phyloP scores from a whole-genome alignment of 495 filamentous ascomycete species.

The Gamarada debralockiae region DNA sequence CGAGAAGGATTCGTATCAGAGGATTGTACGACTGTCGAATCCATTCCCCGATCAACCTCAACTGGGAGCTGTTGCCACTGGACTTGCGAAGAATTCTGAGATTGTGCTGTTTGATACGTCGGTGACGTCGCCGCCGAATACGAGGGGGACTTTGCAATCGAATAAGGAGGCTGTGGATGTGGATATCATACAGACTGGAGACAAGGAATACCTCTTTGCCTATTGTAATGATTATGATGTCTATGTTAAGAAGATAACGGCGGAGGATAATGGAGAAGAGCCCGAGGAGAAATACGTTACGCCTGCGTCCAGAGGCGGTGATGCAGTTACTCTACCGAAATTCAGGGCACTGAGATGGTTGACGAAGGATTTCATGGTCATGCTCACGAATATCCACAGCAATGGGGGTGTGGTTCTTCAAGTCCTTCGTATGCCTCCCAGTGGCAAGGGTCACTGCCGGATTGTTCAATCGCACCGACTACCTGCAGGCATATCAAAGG shows the following conservation, averaged over 20 bases:
- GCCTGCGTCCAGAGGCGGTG: conserved; percentile 44
- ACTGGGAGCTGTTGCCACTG: conserved; percentile 71
- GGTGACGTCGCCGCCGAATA: conserved; percentile 50
- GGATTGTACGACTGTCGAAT: conserved; percentile 68
- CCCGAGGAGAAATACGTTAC: conserved; percentile 58
- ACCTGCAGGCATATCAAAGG: conserved; percentile 35
- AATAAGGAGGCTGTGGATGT: conserved; percentile 76
- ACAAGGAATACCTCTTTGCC: conserved; percentile 61
- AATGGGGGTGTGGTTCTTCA: conserved; percentile 45
- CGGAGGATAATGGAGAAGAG: conserved; percentile 45
- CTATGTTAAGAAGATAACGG: conserved; percentile 46
- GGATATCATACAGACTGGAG: conserved; percentile 61
- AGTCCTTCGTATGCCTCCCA: conserved; percentile 42
- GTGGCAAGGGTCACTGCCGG: conserved; percentile 34
- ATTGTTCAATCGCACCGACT: conserved; percentile 37
- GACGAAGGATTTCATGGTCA: conserved; percentile 68
- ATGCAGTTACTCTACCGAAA: conserved; percentile 42
- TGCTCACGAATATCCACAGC: conserved; percentile 48
- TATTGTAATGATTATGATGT: conserved; percentile 82
- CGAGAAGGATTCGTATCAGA: conserved; percentile 71
- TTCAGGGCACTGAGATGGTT: conserved; percentile 75
- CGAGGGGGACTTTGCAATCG: conserved; percentile 64
- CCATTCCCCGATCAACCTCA: conserved; percentile 49
- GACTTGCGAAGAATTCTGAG: conserved; percentile 65
- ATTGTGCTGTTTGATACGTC: conserved; percentile 77